Evolutionary conservation across 371 early-diverging fungal genomes (phyloP).

Genomic region (Lichtheimia hyalospora): DNA sequence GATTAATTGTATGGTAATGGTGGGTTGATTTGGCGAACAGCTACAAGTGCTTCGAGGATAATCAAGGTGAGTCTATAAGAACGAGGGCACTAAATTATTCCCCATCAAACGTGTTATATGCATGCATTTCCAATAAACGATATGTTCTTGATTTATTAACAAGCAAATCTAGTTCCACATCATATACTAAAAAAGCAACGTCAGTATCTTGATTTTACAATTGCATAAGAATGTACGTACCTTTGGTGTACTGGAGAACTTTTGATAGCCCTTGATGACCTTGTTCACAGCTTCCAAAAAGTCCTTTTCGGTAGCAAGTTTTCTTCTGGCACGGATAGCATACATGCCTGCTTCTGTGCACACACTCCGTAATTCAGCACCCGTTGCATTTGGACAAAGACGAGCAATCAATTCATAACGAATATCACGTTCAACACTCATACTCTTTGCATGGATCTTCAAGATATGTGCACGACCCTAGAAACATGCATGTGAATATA

Average conservation of each 20-base stretch:
- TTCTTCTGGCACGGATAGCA: conserved; percentile 98
- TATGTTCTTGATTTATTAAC: too few species aligned
- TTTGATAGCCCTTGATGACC: conserved; percentile 99
- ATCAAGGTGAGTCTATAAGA: too few species aligned
- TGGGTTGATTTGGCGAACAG: too few species aligned
- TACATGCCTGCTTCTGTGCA: conserved; percentile 99
- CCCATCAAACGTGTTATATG: too few species aligned
- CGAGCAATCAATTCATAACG: conserved; percentile 96
- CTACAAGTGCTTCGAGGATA: too few species aligned
- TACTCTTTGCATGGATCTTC: conserved; percentile 99
- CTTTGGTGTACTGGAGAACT: conserved; percentile 95
- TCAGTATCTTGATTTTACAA: neutral
- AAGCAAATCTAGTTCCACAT: conserved; percentile 49
- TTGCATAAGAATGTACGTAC: conserved; percentile 12
- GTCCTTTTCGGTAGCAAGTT: conserved; percentile 99
- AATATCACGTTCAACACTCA: conserved; percentile 99
- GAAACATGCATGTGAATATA: neutral
- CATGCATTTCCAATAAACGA: too few species aligned
- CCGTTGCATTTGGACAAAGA: conserved; percentile 94
- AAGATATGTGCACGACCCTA: conserved; percentile 97
- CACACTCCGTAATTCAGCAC: conserved; percentile 99
- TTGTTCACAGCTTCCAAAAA: conserved; percentile 99
- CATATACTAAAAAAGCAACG: conserved; percentile 37
- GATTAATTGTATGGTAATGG: too few species aligned
- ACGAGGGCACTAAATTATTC: too few species aligned